Base-by-base conservation (phyloP, 2,329 filamentous ascomycete genomes). In the Setomelanomma holmii region DNA sequence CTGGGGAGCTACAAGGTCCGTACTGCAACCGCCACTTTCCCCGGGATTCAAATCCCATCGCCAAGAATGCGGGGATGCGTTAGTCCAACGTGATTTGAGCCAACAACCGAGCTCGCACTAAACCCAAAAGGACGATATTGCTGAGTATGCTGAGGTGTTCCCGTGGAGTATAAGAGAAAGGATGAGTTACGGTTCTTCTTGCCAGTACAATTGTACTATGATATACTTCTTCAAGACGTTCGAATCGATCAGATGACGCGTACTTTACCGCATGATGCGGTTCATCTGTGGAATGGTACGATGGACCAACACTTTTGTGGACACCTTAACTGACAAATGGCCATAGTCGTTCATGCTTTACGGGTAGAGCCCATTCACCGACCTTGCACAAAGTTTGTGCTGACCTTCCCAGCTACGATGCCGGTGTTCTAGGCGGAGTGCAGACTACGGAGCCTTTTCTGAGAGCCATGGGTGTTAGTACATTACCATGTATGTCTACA, bases 371-470 rank as follows among this genome's bases (percentile, higher is more conserved):
- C n/a, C n/a, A n/a, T n/a, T n/a, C n/a, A n/a, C n/a, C n/a, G n/a
- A n/a, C 6, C 34, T 11, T 20, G 22, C 38, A 23, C n/a, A 8
- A 22, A 22, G 11, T 7, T 14, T 40, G 19, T 40, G 20, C 38
- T 40, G 5, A 40, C 4, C 22, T 22, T 10, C 38, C 2, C 19
- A 40, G 38, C 20, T 40, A 40, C 20, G 53, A 56, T 43, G 49
- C 53, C 16, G 53, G 53, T 19, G 53, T 52, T 21, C 41, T 56
- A 2, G 53, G 53, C 12, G 53, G 53, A 7, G 41, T 56, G 21
- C 53, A 52, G 20, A 23, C 30, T 8, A 56, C 49, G 3, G 23
- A 38, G 35, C 45, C 40, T n/a, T 56, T 52, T 36, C 49, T 35
- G 16, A 19, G 41, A 19, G 53, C 53, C 16, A 48, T 56, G 19